Conservation (phyloP, 805 yeast species). For the Candida alai region DNA sequence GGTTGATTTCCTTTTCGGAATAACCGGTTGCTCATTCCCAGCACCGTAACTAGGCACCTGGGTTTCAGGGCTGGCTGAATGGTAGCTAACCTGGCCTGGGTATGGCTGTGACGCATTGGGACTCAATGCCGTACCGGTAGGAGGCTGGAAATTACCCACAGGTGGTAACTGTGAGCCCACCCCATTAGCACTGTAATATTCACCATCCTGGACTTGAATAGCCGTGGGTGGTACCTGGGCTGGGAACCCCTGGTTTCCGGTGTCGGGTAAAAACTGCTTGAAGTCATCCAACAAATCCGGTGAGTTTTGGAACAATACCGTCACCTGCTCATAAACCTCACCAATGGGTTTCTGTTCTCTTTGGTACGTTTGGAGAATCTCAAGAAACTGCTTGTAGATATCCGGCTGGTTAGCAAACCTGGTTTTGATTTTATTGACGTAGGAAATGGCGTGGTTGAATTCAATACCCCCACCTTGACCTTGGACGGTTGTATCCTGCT, state of each 20-base stretch:
- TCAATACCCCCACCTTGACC: slow-evolving; percentile 55
- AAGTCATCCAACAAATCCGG: slow-evolving; percentile 95
- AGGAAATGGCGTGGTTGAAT: slow-evolving; percentile 94
- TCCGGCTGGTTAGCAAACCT: slow-evolving; percentile 93
- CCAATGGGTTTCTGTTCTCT: slow-evolving; percentile 93
- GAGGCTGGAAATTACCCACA: slow-evolving; percentile 82
- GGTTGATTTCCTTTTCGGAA: slow-evolving; percentile 20
- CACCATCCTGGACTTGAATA: slow-evolving; percentile 15
- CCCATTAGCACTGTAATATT: slow-evolving; percentile 21
- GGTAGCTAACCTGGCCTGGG: slow-evolving; percentile 9
- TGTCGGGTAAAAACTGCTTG: slow-evolving; percentile 91
- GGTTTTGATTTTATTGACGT: slow-evolving; percentile 93
- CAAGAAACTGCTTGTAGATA: slow-evolving; percentile 89
- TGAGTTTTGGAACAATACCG: slow-evolving; percentile 82
- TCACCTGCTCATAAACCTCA: slow-evolving; percentile 93
- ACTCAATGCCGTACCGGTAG: slow-evolving; percentile 31
- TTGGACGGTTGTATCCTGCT: slow-evolving; percentile 3
- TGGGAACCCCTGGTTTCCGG: slow-evolving; percentile 37
- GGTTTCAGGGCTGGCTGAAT: slow-evolving; percentile 11
- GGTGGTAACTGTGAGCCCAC: slow-evolving; percentile 69
- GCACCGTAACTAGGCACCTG: slow-evolving; percentile 6
- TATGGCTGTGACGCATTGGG: slow-evolving; percentile 20
- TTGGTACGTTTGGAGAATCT: slow-evolving; percentile 93
- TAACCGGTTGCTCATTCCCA: slow-evolving; percentile 1
- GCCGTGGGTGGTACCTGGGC: slow-evolving; percentile 22